Conservation (phyloP, 192 early-diverging fungal species). For the Mortierella antarctica region DNA sequence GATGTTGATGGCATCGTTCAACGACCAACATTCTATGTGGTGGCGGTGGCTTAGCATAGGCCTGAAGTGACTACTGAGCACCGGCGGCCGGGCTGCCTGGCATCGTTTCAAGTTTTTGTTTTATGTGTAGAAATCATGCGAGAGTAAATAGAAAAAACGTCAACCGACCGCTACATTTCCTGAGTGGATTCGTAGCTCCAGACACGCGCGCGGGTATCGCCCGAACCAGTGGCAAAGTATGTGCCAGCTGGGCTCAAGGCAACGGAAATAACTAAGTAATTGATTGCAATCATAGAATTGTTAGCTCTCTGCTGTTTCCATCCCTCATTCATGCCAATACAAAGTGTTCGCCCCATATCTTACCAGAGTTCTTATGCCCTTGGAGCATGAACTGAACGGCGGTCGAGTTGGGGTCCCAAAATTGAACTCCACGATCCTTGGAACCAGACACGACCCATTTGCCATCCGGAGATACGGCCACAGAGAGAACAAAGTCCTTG, state of each 20-base stretch:
- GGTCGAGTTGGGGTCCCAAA: slow-evolving; percentile 88
- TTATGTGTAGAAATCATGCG: neutral
- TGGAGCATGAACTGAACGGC: slow-evolving; percentile 86
- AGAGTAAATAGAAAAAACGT: slow-evolving; percentile 7
- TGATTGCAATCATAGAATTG: neutral
- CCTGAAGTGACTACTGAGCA: too few species aligned
- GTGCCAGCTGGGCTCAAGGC: slow-evolving; percentile 84
- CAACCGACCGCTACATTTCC: slow-evolving; percentile 16
- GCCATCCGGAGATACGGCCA: slow-evolving; percentile 84
- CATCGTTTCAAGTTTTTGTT: neutral
- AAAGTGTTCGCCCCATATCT: neutral
- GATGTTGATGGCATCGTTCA: neutral
- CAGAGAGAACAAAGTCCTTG: slow-evolving; percentile 96
- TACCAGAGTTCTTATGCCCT: slow-evolving; percentile 97
- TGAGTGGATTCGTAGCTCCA: slow-evolving; percentile 79
- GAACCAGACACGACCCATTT: slow-evolving; percentile 93
- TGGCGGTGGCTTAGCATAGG: neutral
- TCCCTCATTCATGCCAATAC: neutral
- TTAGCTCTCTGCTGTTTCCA: too few species aligned
- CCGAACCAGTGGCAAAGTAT: slow-evolving; percentile 96
- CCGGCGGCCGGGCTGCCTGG: neutral
- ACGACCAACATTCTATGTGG: neutral
- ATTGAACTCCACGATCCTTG: slow-evolving; percentile 93
- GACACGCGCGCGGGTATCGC: slow-evolving; percentile 91
- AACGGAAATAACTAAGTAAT: slow-evolving; percentile 84